Conservation (phyloP, 768 basidiomycete species). For the Suillus subaureus region DNA sequence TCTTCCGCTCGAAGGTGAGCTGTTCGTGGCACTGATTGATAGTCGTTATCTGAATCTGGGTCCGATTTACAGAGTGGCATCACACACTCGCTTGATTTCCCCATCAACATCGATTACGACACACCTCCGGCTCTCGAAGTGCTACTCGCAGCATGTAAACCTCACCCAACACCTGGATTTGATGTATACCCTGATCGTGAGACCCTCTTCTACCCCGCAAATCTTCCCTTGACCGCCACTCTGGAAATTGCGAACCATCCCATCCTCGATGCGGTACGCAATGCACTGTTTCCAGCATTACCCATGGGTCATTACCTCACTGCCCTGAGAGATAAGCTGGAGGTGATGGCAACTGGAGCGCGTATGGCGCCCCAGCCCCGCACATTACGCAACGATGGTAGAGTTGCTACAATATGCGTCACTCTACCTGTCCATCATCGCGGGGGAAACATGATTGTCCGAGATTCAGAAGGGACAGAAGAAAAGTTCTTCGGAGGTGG, state of each 20-base stretch:
- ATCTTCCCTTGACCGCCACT: constrained; percentile 71
- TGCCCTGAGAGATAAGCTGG: constrained; percentile 66
- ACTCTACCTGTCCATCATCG: constrained; percentile 75
- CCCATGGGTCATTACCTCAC: constrained; percentile 72
- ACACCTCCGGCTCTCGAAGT: constrained; percentile 79
- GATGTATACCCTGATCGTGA: constrained; percentile 61
- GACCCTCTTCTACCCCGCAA: constrained; percentile 71
- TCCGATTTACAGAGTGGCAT: constrained; percentile 60
- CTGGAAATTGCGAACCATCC: constrained; percentile 83
- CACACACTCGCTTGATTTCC: constrained; percentile 80
- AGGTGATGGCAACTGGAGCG: constrained; percentile 65
- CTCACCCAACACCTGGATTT: constrained; percentile 55
- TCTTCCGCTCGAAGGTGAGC: constrained; percentile 78
- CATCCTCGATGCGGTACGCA: constrained; percentile 75
- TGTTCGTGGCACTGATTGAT: not conserved
- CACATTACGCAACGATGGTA: constrained; percentile 59
- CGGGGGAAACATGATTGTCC: constrained; percentile 66
- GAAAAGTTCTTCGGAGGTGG: constrained; percentile 67
- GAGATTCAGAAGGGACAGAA: constrained; percentile 52
- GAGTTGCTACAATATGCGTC: constrained; percentile 72
- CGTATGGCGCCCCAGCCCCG: constrained; percentile 58
- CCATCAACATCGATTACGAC: constrained; percentile 74
- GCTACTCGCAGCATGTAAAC: constrained; percentile 72
- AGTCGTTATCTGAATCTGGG: constrained; percentile 12
- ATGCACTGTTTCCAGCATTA: constrained; percentile 69